Evolutionary conservation across 345 rosid genomes (phyloP), one percentile per base, ranked within the genome.

Genomic region (Eutrema japonicum): DNA sequence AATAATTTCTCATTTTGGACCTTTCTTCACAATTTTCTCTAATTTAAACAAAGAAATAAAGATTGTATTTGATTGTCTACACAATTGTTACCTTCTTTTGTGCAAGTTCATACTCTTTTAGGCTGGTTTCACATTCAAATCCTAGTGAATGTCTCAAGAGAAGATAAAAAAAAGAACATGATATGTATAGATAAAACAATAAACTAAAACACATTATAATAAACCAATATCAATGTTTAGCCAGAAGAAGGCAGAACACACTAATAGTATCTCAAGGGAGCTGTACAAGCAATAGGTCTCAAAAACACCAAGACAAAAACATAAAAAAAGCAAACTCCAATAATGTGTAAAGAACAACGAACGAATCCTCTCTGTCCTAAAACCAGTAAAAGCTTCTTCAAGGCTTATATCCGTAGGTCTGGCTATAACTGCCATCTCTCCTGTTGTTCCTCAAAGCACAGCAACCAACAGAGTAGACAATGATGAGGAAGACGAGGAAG

Each of bases 401-500:
- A 57, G 83, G 66, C 82, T 81, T 85, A 46, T 80, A 75, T 54
- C 79, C 79, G 3, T 54, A 47, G 29, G 66, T 36, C 11, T 71
- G 78, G n/a, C 46, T 1, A 38, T 73, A 73, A 61, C 51, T 7
- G 27, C 80, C 67, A 71, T 88, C 96, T 70, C 85, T 80, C 79
- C 85, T 77, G 80, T 77, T 92, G 90, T 95, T 95, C 82, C 97
- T 85, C 83, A 95, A 92, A 0, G 99, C 99, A 52, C 98, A 95
- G 80, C 99, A 95, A 10, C 98, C 97, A 11, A 95, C 71, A 1
- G 99, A 85, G 85, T 95, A 95, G 14, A 92, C 87, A 30, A 92
- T 67, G 75, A 95, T 80, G 60, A 95, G 97, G 86, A 90, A 88
- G 8, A 95, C 38, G 4, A 95, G 94, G 92, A 95, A 85, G 4